Evolutionary conservation across 495 filamentous ascomycete genomes (phyloP).

Genomic region (Aspergillus saccharolyticus): DNA sequence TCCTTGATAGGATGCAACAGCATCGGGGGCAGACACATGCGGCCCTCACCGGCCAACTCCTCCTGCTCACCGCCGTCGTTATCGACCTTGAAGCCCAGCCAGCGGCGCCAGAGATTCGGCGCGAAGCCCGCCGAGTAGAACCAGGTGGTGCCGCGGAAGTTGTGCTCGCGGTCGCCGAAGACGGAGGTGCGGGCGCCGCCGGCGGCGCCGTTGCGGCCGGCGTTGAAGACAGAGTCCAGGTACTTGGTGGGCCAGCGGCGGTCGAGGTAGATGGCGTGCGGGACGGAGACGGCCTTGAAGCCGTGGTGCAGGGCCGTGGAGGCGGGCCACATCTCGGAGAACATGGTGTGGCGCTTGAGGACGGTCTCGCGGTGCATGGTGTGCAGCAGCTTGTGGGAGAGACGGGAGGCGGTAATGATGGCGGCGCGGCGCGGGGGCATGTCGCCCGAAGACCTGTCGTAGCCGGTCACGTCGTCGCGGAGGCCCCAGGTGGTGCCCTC

Average conservation of each 20-base stretch:
- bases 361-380: constrained; percentile 89
- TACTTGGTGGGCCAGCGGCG: constrained; percentile 79
- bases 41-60: constrained; percentile 69
- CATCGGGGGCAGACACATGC: constrained; percentile 93
- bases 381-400: constrained; percentile 73
- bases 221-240: constrained; percentile 79
- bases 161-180: constrained; percentile 85
- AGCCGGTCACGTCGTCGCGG: constrained; percentile 83
- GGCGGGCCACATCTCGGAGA: constrained; percentile 94
- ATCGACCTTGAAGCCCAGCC: constrained; percentile 80
- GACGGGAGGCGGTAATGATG: constrained; percentile 79
- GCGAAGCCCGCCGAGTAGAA: constrained; percentile 90
- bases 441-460: constrained; percentile 56
- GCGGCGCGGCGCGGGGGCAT: constrained; percentile 77
- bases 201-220: constrained; percentile 72
- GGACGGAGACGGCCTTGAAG: constrained; percentile 89
- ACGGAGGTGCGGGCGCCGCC: constrained; percentile 68
- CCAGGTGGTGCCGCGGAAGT: constrained; percentile 85
- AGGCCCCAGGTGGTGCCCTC: constrained; percentile 84
- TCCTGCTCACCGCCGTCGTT: constrained; percentile 82
- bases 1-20: constrained; percentile 91
- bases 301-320: constrained; percentile 86
- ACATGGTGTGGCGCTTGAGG: constrained; percentile 78
- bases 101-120: constrained; percentile 76
- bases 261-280: constrained; percentile 88